Evolutionary conservation across 2,329 filamentous ascomycete genomes (phyloP), one percentile per base, ranked within the genome.

Genomic region (Akanthomyces dipterigenus): DNA sequence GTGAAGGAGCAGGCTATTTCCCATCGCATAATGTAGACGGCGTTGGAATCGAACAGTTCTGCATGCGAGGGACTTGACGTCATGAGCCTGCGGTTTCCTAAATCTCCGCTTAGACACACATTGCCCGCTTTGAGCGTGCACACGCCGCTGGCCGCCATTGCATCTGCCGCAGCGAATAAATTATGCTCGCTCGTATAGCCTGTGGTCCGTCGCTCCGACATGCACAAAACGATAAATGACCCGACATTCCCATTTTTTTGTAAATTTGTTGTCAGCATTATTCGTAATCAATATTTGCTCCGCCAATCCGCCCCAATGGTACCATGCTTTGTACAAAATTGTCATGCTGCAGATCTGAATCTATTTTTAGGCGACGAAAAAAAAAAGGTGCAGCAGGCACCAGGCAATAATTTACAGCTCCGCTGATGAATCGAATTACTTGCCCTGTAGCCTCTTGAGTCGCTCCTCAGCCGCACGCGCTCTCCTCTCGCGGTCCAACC

Each of bases 391-490:
- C n/a, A n/a, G n/a, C n/a, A n/a, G n/a, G n/a, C n/a, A n/a, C n/a
- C n/a, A n/a, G n/a, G n/a, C n/a, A n/a, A n/a, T n/a, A n/a, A n/a
- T n/a, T n/a, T n/a, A n/a, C n/a, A 16, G 24, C 18, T 11, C 40
- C 16, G 18, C 40, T 4, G 6, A 20, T 45, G 38, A 31, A 14
- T n/a, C 11, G 4, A 36, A 8, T 50, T 42, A 49, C 45, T 72
- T 70, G n/a, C 69, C 76, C 68, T 85, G 82, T 82, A 91, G 80
- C 69, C 82, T 81, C 75, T 82, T 86, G 63, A 97, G 81, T 70
- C 93, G 85, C 77, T 93, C 93, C 75, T 98, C 95, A 0, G 93
- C 93, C 9, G 95, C 95, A 68, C 93, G 85, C 4, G 95, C 95
- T 70, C 93, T 88, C 67, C 92, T 81, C 76, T 99, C 95, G 67